These are phyloP conservation scores for Lecanoromycetidae sp. DNA, from an alignment of 2,329 filamentous ascomycete genomes.

Conservation along the genomic window DNA sequence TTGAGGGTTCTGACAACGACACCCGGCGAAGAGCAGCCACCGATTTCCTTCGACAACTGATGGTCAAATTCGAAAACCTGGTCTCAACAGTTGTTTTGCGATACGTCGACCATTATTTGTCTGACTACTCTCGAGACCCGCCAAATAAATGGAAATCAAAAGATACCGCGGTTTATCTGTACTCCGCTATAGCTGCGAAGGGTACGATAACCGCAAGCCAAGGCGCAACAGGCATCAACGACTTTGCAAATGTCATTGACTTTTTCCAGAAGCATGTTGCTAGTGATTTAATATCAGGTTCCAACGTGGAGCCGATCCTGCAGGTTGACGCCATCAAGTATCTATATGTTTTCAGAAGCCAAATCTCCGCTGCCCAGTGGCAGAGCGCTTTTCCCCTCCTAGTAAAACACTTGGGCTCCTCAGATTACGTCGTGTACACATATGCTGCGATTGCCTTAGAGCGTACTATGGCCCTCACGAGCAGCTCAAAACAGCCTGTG, in stretches of 20 bases:
- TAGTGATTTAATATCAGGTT: slow-evolving; percentile 64
- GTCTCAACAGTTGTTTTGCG: slow-evolving; percentile 79
- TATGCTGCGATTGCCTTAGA: slow-evolving; percentile 97
- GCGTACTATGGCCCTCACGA: slow-evolving; percentile 71
- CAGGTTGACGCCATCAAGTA: slow-evolving; percentile 99
- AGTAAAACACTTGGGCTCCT: slow-evolving; percentile 78
- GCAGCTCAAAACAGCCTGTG: slow-evolving; percentile 62
- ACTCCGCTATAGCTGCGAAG: slow-evolving; percentile 86
- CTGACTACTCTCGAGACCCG: slow-evolving; percentile 56
- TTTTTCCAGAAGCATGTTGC: slow-evolving; percentile 93
- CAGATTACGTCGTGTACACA: slow-evolving; percentile 93
- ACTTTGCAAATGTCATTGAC: slow-evolving; percentile 75
- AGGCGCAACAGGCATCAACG: slow-evolving; percentile 82
- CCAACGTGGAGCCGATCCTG: slow-evolving; percentile 64
- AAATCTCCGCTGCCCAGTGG: slow-evolving; percentile 87
- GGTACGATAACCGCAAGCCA: slow-evolving; percentile 75
- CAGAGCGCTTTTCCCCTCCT: slow-evolving; percentile 76
- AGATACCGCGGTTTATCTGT: slow-evolving; percentile 95
- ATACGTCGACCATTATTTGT: slow-evolving; percentile 77
- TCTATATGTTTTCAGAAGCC: slow-evolving; percentile 90
- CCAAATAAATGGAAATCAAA: slow-evolving; percentile 84
- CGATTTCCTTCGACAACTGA: slow-evolving; percentile 80
- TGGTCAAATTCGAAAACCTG: slow-evolving; percentile 73
- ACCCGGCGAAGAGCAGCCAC: slow-evolving; percentile 85
- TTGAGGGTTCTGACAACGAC: slow-evolving; percentile 93